These are phyloP conservation scores for Mycocentrospora acerina DNA, from an alignment of 2,329 filamentous ascomycete species.

Conservation along the genomic window DNA sequence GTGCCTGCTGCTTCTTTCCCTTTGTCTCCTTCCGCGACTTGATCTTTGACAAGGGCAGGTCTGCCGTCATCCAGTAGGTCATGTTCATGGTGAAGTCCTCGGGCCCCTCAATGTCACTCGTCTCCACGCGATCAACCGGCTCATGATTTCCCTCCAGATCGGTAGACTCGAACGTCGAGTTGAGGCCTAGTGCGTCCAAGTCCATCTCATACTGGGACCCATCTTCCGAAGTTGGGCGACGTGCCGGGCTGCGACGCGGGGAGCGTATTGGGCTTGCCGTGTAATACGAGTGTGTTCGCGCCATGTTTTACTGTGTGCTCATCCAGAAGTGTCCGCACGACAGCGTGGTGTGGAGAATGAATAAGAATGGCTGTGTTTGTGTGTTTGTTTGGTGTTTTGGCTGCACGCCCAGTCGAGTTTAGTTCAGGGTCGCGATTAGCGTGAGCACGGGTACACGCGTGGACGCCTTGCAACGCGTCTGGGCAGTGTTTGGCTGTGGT, in stretches of 20 bases:
- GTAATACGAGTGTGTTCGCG: conserved; percentile 37
- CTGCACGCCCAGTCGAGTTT: neutral
- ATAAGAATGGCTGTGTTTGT: conserved; percentile 20
- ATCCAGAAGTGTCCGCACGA: neutral
- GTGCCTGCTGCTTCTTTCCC: conserved; percentile 13
- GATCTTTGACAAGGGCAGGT: conserved; percentile 31
- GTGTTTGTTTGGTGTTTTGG: conserved; percentile 1
- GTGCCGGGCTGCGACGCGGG: conserved; percentile 30
- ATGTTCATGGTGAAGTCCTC: conserved; percentile 48
- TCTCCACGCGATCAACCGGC: conserved; percentile 40
- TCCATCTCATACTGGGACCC: conserved; percentile 44
- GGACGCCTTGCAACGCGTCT: no score
- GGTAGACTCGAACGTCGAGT: conserved; percentile 38
- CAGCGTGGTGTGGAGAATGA: conserved; percentile 3
- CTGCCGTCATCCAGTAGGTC: conserved; percentile 46
- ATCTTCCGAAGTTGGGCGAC: conserved; percentile 29
- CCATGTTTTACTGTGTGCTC: conserved; percentile 25
- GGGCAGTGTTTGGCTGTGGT: no score
- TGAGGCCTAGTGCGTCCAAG: conserved; percentile 39
- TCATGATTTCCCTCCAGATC: conserved; percentile 30
- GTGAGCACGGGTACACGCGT: no score
- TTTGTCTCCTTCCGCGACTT: conserved; percentile 36
- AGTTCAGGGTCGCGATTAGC: no score
- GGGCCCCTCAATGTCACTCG: conserved; percentile 44
- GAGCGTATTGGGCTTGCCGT: conserved; percentile 37